phyloP scores from a whole-genome alignment of 164 flowering plant species.

The Tetrastigma voinierianum region DNA sequence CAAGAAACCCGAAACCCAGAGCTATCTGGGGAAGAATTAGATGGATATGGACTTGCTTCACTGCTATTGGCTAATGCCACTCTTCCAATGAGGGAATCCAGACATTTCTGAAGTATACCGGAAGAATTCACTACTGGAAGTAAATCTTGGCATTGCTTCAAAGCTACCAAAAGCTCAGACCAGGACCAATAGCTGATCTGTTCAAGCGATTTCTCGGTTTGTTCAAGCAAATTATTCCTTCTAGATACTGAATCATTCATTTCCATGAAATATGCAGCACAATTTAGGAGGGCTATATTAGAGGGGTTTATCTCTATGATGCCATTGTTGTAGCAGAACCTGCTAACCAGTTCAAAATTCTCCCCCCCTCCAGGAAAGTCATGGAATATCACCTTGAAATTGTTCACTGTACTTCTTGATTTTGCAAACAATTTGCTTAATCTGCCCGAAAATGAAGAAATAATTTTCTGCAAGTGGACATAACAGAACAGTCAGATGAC shows the following conservation, averaged over 20 bases:
- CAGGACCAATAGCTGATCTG: constrained; percentile 52
- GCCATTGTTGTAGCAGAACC: constrained; percentile 63
- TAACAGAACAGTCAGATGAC: constrained; percentile 1
- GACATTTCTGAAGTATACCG: constrained; percentile 31
- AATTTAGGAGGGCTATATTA: constrained; percentile 33
- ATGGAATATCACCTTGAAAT: constrained; percentile 50
- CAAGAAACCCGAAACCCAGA: constrained; percentile 43
- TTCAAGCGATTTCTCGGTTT: constrained; percentile 42
- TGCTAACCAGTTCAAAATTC: constrained; percentile 55
- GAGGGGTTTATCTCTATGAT: constrained; percentile 35
- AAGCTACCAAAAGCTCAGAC: constrained; percentile 49
- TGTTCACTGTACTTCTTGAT: constrained; percentile 14
- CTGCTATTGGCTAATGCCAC: constrained; percentile 25
- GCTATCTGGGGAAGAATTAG: constrained; percentile 54
- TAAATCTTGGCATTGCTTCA: constrained; percentile 46
- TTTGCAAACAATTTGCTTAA: constrained; percentile 42
- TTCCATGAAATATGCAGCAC: constrained; percentile 60
- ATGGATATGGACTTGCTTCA: constrained; percentile 48
- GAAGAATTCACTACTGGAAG: constrained; percentile 16
- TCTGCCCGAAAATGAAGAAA: constrained; percentile 44
- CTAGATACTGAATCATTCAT: constrained; percentile 38
- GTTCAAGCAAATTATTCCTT: constrained; percentile 33
- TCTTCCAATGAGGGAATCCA: constrained; percentile 45
- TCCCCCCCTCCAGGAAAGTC: constrained; percentile 70
- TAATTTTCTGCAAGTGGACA: constrained; percentile 36